Evolutionary conservation across 2,329 filamentous ascomycete genomes (phyloP), one percentile per base, ranked within the genome.

Genomic region (Aspergillus novofumigatus): DNA sequence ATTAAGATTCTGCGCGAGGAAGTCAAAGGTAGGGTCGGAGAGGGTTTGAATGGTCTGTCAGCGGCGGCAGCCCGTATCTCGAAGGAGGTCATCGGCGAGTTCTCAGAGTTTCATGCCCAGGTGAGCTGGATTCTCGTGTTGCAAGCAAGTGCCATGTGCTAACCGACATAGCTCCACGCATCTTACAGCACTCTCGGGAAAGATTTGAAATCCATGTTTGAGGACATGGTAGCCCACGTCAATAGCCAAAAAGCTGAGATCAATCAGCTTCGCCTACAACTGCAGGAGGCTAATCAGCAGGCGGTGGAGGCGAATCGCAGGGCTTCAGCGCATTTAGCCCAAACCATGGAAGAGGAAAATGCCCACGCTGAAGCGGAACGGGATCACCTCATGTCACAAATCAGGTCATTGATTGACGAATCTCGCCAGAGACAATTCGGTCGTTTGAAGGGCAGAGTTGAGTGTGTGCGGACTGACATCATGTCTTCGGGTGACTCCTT

Each of bases 1-100:
- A 96, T 97, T 71, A 92, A 92, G 70, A 86, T 84, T n/a, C 81
- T 97, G 25, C 86, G 93, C 23, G 90, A 96, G 71, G 87, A 90
- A 53, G 91, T 97, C 52, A 97, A 97, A 78, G 80, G 84, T 51
- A 88, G 89, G 60, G 90, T 97, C 50, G 90, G 91, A 2, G 87
- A 92, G 68, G 93, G 92, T 8, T 80, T 97, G 47, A 87, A 91
- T 66, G 87, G 91, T 26, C 85, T 97, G 23, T 92, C 92, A 2
- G 83, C 83, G 10, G 91, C 92, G 9, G 92, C 93, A 1, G 91
- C 93, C 74, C 87, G 89, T 55, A 97, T 97, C 60, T 91, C 92
- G 0, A 89, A 88, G 11, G 93, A 95, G 65, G 92, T 97, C 50
- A 84, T 96, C 58, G 88, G 84, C 57, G 93, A 97, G 73, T 83